Base-by-base conservation (phyloP, 1,284 basidiomycete species). In the Crepidotus sp. region DNA sequence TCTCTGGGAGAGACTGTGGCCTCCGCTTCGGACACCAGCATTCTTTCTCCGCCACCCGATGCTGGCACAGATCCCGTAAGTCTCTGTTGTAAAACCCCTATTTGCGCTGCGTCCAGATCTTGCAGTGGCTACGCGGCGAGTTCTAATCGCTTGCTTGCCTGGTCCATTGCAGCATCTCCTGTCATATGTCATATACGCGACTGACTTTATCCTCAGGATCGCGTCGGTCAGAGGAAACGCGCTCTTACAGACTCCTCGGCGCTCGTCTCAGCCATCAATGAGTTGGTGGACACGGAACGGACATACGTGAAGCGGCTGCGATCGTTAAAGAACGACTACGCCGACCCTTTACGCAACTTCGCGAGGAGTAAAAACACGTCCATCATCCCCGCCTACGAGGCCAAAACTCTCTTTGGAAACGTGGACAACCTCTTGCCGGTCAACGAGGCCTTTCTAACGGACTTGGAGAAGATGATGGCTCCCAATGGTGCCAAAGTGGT, bases 331-430 rank as follows among this genome's bases (percentile, higher is more conserved):
- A 62, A 71, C 22, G 78, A 84, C 51, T 98, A 97, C 59, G 93
- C 93, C 29, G 85, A 93, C 60, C 93, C 92, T 2, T 70, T 98
- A 17, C 80, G 92, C 17, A 77, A 77, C 42, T 95, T 93, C 59
- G 81, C 95, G 21, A 76, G 78, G 48, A 81, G 76, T 59, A 87
- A 88, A 57, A 84, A 85, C 52, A 91, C 86, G 0, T 79, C 83
- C 33, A 91, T 97, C 55, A 77, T 98, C 37, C 83, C 87, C 2
- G 67, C 80, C 14, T 96, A 95, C 61, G 88, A 96, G 58, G 90
- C 94, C 17, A 95, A 92, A 55, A 84, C 80, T 0, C 71, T 98
- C 21, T 98, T 98, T 55, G 90, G 90, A 40, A 98, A 98, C 62
- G 78, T 97, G 36, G 94, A 96, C 61, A 82, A 79, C 39, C 73